Conservation (phyloP, 2,329 filamentous ascomycete species). For the Sporothrix globosa region DNA sequence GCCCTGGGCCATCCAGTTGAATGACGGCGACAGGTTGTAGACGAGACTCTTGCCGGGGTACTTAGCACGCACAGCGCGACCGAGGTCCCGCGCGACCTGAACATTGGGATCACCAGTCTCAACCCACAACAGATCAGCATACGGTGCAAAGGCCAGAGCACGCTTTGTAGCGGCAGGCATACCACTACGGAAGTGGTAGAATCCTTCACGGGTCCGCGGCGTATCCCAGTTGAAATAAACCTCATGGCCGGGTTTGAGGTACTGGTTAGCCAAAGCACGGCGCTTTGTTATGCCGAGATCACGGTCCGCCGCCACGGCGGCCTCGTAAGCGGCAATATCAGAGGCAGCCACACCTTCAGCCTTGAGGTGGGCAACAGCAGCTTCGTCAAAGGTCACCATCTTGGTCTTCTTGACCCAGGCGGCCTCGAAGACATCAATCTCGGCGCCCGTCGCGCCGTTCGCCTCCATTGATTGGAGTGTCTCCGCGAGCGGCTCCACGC, state of each 20-base stretch:
- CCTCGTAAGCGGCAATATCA: constrained; percentile 69
- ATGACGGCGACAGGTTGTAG: constrained; percentile 94
- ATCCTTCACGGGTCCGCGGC: constrained; percentile 89
- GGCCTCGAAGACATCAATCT: constrained; percentile 85
- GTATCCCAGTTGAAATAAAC: constrained; percentile 89
- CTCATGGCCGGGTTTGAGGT: constrained; percentile 59
- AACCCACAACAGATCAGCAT: constrained; percentile 94
- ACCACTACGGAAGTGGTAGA: constrained; percentile 86
- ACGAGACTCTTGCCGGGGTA: constrained; percentile 85
- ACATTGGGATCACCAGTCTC: constrained; percentile 92
- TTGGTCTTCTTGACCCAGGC: constrained; percentile 85
- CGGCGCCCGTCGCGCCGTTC: constrained; percentile 71
- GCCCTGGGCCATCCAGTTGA: constrained; percentile 98
- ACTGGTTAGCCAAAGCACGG: constrained; percentile 69
- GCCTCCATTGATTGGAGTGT: constrained; percentile 88
- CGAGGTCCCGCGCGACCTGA: constrained; percentile 73
- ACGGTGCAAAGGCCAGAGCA: constrained; percentile 86
- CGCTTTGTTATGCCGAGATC: constrained; percentile 79
- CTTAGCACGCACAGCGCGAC: constrained; percentile 69
- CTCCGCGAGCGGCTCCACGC: constrained; percentile 60
- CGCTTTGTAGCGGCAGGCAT: constrained; percentile 89
- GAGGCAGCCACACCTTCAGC: constrained; percentile 64
- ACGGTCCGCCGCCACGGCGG: constrained; percentile 63
- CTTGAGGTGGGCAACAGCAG: constrained; percentile 74
- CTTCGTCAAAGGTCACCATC: constrained; percentile 90